These are phyloP conservation scores for Corchorus capsularis DNA, from an alignment of 345 rosid species.

Conservation along the genomic window DNA sequence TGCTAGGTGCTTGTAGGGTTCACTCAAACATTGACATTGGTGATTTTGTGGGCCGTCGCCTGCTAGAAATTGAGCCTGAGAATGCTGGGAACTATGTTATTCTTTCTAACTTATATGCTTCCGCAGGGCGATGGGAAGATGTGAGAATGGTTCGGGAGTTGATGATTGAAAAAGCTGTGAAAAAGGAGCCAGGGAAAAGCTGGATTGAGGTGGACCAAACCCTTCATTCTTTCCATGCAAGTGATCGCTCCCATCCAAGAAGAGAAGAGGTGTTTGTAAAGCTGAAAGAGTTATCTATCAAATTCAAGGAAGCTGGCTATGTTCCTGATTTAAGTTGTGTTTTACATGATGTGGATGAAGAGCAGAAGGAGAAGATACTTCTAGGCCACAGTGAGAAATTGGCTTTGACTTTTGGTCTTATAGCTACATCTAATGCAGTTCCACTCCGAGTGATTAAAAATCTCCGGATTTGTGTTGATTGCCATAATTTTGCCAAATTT, in stretches of 20 bases:
- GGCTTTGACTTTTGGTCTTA: constrained; percentile 76
- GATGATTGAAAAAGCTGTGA: constrained; percentile 72
- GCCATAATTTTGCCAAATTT: constrained; percentile 87
- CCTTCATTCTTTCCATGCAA: constrained; percentile 77
- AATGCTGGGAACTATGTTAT: constrained; percentile 83
- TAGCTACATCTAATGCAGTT: constrained; percentile 46
- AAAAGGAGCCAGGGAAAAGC: constrained; percentile 87
- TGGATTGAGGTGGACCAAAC: constrained; percentile 75
- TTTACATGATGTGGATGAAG: constrained; percentile 81
- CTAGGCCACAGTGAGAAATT: constrained; percentile 87
- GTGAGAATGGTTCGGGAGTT: constrained; percentile 58
- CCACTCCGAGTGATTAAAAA: constrained; percentile 77
- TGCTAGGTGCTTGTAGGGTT: constrained; percentile 84
- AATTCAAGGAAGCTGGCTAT: constrained; percentile 81
- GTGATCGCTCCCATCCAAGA: constrained; percentile 79
- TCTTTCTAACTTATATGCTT: constrained; percentile 83
- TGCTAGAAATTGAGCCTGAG: constrained; percentile 78
- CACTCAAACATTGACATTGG: constrained; percentile 73
- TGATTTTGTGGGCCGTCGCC: constrained; percentile 52
- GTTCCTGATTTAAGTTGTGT: constrained; percentile 79
- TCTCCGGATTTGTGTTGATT: constrained; percentile 80
- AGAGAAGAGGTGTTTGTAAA: constrained; percentile 60
- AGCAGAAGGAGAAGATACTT: constrained; percentile 88
- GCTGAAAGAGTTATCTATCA: constrained; percentile 50
- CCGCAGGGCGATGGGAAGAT: constrained; percentile 87